Evolutionary conservation across 768 basidiomycete genomes (phyloP).

Genomic region (Brasilioporus rufonigricans): DNA sequence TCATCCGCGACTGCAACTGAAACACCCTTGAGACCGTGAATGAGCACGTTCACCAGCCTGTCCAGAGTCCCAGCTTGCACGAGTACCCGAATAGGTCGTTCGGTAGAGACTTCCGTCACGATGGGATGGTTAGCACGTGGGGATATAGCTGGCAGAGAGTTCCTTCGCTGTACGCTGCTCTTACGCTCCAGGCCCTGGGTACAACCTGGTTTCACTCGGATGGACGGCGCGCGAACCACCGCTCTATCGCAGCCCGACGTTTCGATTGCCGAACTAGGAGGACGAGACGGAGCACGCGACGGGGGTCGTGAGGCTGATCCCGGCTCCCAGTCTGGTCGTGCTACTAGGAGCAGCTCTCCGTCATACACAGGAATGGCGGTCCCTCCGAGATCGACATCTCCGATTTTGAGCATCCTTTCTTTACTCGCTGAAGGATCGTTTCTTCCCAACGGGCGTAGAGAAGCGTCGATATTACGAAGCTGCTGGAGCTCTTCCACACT

Average conservation of each 20-base stretch:
- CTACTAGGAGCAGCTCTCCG: slow-evolving; percentile 70
- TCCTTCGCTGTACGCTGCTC: slow-evolving; percentile 68
- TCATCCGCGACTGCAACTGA: slow-evolving; percentile 83
- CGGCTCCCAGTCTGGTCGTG: slow-evolving; percentile 52
- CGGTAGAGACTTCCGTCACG: slow-evolving; percentile 60
- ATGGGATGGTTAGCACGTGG: slow-evolving; percentile 57
- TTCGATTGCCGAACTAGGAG: slow-evolving; percentile 61
- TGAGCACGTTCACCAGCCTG: slow-evolving; percentile 68
- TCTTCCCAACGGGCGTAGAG: slow-evolving; percentile 33
- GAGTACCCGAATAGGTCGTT: slow-evolving; percentile 70
- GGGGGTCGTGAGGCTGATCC: slow-evolving; percentile 50
- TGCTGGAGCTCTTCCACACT: slow-evolving; percentile 58
- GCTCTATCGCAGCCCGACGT: slow-evolving; percentile 36
- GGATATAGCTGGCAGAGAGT: slow-evolving; percentile 76
- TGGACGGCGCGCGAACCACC: slow-evolving; percentile 64
- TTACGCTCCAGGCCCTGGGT: slow-evolving; percentile 75
- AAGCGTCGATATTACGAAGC: slow-evolving; percentile 50
- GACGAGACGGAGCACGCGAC: slow-evolving; percentile 65
- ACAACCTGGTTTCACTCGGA: slow-evolving; percentile 71
- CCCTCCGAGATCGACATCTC: slow-evolving; percentile 53
- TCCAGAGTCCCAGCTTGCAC: slow-evolving; percentile 80
- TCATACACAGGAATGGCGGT: slow-evolving; percentile 73
- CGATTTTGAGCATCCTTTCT: slow-evolving; percentile 33
- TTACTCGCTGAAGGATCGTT: slow-evolving; percentile 17
- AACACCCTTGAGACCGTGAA: slow-evolving; percentile 73